Conservation (phyloP, 192 early-diverging fungal genomes). For the Chytriomyces sp. region DNA sequence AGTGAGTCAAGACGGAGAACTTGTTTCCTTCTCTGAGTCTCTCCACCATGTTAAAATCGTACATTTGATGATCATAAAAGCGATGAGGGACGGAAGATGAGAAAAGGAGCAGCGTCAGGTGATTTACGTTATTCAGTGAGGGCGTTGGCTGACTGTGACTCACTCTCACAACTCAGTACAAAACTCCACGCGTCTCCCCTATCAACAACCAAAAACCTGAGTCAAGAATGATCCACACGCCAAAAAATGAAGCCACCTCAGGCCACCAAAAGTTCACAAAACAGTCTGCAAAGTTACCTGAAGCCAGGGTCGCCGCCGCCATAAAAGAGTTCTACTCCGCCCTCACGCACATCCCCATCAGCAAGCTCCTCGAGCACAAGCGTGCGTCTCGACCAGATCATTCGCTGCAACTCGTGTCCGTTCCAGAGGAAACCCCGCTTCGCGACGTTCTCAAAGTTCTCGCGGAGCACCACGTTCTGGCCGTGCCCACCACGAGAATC, state of each 20-base stretch:
- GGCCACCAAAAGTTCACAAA: background rate
- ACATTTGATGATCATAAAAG: too few relatives aligned
- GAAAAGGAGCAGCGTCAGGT: background rate
- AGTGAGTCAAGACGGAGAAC: too few relatives aligned
- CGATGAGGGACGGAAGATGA: background rate
- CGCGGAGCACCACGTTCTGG: conserved; percentile 39
- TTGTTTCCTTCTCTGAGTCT: too few relatives aligned
- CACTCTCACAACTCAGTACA: background rate
- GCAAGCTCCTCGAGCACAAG: conserved; percentile 33
- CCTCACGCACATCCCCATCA: conserved; percentile 34
- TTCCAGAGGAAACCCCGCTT: conserved; percentile 38
- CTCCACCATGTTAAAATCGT: too few relatives aligned
- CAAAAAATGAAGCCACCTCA: background rate
- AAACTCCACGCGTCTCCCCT: background rate
- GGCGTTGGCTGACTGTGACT: background rate
- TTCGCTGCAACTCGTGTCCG: conserved; percentile 30
- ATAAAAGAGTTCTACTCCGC: conserved; percentile 15
- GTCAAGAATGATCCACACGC: background rate
- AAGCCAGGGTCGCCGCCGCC: background rate
- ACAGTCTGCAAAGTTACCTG: too few relatives aligned
- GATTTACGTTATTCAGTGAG: background rate
- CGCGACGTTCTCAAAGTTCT: conserved; percentile 39
- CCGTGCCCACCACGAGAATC: conserved; percentile 37
- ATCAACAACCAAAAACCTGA: background rate
- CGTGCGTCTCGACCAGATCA: conserved; percentile 1